Evolutionary conservation across 352 stramenopile species (phyloP), one percentile per base, ranked within the genome.

Genomic region (Phytophthora capsici): DNA sequence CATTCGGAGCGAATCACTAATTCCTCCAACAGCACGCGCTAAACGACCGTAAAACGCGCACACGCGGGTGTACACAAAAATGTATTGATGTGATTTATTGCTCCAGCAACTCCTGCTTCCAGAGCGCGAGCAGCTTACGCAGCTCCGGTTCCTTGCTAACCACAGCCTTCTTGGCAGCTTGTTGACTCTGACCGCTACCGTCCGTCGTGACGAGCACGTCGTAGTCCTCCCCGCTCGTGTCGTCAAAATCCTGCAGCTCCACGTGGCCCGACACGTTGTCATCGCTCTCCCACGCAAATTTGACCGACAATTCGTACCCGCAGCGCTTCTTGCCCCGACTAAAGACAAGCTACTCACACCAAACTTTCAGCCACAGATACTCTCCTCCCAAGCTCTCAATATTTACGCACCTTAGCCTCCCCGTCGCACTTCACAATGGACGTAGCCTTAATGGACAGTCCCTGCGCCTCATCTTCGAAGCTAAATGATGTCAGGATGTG

Each of bases 291-390:
- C 84, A 94, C 54, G 84, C 82, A 50, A 93, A 95, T 68, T 93
- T 93, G 70, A 95, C 73, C 45, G 78, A 82, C 25, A 95, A 79
- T 40, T 95, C 85, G 58, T 93, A 95, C 5, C 87, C 85, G 43
- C 87, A 95, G 40, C 87, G 87, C 66, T 95, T 95, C 74, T 93
- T 92, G 40, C 87, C 83, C 36, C 87, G 83, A 59, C 85, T 93
- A 51, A 93, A 92, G 13, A 95, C 83, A 61, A 89, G 22, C 78
- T 90, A 51, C 30, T 45, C 9, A 3, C 25, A 54, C 20, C 25
- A 73, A 20, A 19, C n/a, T 45, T 14, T 54, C 41, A 55, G 59
- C 12, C 32, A 51, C 26, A 54, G 30, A 9, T 6, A 32, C 1
- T 8, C 6, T 30, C 7, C 2, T 23, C 13, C 20, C 45, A 36